Evolutionary conservation across 805 yeast genomes (phyloP).

Genomic region (Wickerhamiella cacticola): DNA sequence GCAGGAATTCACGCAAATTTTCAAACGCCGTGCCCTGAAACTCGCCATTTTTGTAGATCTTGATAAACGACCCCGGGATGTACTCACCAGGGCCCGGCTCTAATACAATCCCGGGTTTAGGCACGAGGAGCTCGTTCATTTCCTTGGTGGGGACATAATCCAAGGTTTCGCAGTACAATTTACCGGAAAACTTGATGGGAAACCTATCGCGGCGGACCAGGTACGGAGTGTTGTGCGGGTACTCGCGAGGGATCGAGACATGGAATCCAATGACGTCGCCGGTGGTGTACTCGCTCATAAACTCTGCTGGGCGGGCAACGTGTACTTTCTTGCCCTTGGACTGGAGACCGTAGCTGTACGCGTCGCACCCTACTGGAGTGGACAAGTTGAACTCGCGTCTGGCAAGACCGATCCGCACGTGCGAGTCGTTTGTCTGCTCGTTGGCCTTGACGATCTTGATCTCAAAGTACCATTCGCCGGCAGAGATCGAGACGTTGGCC

Average conservation of each 20-base stretch:
- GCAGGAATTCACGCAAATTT: slow-evolving; percentile 60
- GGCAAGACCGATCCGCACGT: slow-evolving; percentile 73
- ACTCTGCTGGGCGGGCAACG: slow-evolving; percentile 50
- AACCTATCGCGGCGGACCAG: slow-evolving; percentile 53
- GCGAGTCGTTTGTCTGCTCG: slow-evolving; percentile 28
- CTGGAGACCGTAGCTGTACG: slow-evolving; percentile 82
- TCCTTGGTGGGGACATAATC: slow-evolving; percentile 61
- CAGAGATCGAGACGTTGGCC: slow-evolving; percentile 60
- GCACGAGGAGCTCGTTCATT: slow-evolving; percentile 56
- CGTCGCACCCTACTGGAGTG: slow-evolving; percentile 93
- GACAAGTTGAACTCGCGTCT: slow-evolving; percentile 81
- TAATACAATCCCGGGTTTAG: slow-evolving; percentile 17
- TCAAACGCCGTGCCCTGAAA: slow-evolving; percentile 53
- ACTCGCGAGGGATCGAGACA: slow-evolving; percentile 49
- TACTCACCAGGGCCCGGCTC: slow-evolving; percentile 17
- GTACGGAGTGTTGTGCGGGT: slow-evolving; percentile 18
- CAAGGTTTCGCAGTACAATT: slow-evolving; percentile 69
- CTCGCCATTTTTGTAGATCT: slow-evolving; percentile 68
- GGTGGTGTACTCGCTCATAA: slow-evolving; percentile 43
- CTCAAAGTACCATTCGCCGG: slow-evolving; percentile 75
- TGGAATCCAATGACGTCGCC: slow-evolving; percentile 82
- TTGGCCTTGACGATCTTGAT: slow-evolving; percentile 42
- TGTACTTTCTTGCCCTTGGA: slow-evolving; percentile 74
- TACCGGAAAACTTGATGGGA: slow-evolving; percentile 70
- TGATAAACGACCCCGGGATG: slow-evolving; percentile 42